Evolutionary conservation across 2,329 filamentous ascomycete genomes (phyloP).

Genomic region (Cercospora beticola): DNA sequence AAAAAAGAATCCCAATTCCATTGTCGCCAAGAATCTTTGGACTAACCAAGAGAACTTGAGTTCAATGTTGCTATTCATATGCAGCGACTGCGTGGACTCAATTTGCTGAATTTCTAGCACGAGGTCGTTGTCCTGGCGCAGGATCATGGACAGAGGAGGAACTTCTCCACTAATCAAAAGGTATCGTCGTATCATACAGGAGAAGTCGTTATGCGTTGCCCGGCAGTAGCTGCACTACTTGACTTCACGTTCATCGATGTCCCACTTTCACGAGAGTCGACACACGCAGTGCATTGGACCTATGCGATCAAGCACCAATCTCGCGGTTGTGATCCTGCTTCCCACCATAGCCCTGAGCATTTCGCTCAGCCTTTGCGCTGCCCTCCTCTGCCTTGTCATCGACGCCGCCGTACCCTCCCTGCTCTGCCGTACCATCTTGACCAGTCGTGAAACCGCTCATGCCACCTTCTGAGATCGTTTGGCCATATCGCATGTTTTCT

Average conservation of each 20-base stretch:
- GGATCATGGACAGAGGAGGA: background rate
- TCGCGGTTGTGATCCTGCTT: conserved; percentile 36
- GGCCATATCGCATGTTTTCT: conserved; percentile 57
- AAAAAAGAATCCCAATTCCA: too few relatives aligned
- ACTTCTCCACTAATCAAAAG: background rate
- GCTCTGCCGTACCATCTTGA: conserved; percentile 38
- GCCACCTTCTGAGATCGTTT: conserved; percentile 57
- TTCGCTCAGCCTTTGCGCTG: conserved; percentile 41
- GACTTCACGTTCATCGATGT: background rate
- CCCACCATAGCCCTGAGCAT: conserved; percentile 42
- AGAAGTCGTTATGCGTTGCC: background rate
- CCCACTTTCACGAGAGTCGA: background rate
- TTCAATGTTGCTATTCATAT: background rate
- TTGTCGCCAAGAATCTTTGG: too few relatives aligned
- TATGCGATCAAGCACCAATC: conserved; percentile 3
- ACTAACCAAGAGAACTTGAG: background rate
- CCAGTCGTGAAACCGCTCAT: conserved; percentile 55
- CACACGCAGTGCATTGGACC: background rate
- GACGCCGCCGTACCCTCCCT: conserved; percentile 38
- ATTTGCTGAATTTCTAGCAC: background rate
- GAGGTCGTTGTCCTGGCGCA: background rate
- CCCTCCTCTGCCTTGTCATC: conserved; percentile 28
- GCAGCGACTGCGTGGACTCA: background rate
- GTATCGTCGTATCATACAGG: background rate
- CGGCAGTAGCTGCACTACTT: background rate